Conservation (phyloP, 768 basidiomycete genomes). For the Tylopilus plumbeoviolaceoides region DNA sequence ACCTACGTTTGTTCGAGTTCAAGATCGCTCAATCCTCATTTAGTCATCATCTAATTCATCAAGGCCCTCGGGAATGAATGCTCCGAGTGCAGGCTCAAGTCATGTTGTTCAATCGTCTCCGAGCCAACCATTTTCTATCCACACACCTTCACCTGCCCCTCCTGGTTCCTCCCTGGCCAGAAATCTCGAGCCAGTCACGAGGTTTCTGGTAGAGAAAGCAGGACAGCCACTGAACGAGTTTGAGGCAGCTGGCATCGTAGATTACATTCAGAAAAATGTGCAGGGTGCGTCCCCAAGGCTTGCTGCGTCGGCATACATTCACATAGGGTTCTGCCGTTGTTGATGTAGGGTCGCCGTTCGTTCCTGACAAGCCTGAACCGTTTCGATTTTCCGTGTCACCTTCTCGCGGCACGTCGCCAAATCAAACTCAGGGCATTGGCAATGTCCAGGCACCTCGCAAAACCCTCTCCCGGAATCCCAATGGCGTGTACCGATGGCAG, state of each 20-base stretch:
- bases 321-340: constrained; percentile 8
- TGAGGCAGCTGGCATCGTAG: constrained; percentile 52
- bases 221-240: constrained; percentile 47
- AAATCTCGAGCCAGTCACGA: constrained; percentile 46
- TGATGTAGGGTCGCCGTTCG: constrained; percentile 20
- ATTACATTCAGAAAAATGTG: constrained; percentile 50
- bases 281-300: constrained; percentile 34
- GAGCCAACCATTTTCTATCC: constrained; percentile 17
- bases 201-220: constrained; percentile 45
- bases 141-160: constrained; percentile 12
- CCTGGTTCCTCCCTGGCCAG: constrained; percentile 31
- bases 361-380: constrained; percentile 43
- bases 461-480: constrained; percentile 65
- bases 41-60: constrained; percentile 22
- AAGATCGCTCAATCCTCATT: constrained; percentile 22
- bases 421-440: constrained; percentile 8
- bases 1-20: constrained; percentile 13
- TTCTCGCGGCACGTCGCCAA: constrained; percentile 30
- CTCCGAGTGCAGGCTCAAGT: constrained; percentile 9
- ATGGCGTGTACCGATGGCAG: constrained; percentile 68
- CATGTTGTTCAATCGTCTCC: constrained; percentile 13
- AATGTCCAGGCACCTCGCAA: constrained; percentile 40
- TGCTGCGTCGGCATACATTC: constrained; percentile 11
- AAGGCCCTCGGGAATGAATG: constrained; percentile 14
- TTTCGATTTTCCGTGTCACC: constrained; percentile 58